Conservation (phyloP, 345 rosid species). For the Toxicodendron radicans region DNA sequence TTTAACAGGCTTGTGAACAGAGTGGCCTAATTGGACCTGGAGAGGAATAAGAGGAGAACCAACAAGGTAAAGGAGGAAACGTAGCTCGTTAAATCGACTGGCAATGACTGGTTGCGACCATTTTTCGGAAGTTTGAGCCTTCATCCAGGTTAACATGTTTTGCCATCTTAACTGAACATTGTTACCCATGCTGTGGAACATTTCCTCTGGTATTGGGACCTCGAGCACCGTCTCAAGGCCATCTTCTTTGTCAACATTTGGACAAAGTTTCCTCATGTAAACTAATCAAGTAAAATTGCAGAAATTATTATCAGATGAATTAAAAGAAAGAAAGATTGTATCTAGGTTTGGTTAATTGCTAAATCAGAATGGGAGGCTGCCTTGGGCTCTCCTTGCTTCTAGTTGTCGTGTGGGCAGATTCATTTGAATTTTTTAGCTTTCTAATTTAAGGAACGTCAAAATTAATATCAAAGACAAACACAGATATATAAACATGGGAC, state of each 20-base stretch:
- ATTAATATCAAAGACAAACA: too few relatives aligned
- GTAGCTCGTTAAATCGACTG: slow-evolving; percentile 74
- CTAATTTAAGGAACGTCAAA: not conserved
- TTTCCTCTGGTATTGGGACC: slow-evolving; percentile 95
- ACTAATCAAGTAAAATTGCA: not conserved
- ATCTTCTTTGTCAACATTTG: slow-evolving; percentile 81
- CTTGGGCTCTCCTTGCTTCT: slow-evolving; percentile 32
- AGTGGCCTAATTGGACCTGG: slow-evolving; percentile 76
- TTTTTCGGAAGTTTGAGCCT: slow-evolving; percentile 76
- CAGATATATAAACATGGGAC: too few relatives aligned
- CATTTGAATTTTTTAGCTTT: not conserved
- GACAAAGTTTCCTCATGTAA: slow-evolving; percentile 84
- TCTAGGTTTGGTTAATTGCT: not conserved
- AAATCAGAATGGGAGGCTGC: not conserved
- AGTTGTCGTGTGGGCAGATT: slow-evolving; percentile 29
- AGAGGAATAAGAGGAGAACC: slow-evolving; percentile 98
- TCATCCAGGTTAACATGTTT: slow-evolving; percentile 90
- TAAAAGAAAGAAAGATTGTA: not conserved
- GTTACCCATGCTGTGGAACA: slow-evolving; percentile 82
- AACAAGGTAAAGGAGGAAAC: slow-evolving; percentile 84
- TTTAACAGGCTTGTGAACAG: slow-evolving; percentile 72
- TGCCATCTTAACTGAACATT: slow-evolving; percentile 53
- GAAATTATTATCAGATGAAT: not conserved
- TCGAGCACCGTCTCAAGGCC: slow-evolving; percentile 95
- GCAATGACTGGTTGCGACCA: slow-evolving; percentile 79